A percentile compares a stretch with the other conserved stretches of the same genome.
phyloP scores from a whole-genome alignment of 2,329 filamentous ascomycete genomes.

The Lecanoromycetidae sp. region DNA sequence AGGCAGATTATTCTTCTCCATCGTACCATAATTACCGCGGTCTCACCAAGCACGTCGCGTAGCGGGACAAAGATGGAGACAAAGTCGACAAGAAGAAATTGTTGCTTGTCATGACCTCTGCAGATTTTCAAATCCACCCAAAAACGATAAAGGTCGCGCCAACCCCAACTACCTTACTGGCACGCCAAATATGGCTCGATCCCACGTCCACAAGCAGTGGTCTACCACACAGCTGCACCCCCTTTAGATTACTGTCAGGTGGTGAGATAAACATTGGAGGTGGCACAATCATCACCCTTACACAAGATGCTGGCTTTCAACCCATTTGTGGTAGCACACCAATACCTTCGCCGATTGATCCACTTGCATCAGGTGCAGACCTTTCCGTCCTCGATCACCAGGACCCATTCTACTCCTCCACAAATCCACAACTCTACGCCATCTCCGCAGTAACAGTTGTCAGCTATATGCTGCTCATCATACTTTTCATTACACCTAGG shows the following conservation, averaged over 20 bases:
- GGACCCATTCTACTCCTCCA: slow-evolving; percentile 88
- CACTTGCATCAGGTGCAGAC: slow-evolving; percentile 27
- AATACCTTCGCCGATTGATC: slow-evolving; percentile 12
- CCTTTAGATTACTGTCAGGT: slow-evolving; percentile 48
- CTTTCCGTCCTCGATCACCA: slow-evolving; percentile 51
- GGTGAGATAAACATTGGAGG: slow-evolving; percentile 36
- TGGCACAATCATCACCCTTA: slow-evolving; percentile 33
- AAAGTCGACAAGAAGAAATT: slow-evolving; percentile 14
- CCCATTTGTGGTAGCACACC: slow-evolving; percentile 30
- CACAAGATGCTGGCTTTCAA: slow-evolving; percentile 38
- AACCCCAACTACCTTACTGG: not conserved
- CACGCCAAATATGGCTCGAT: slow-evolving; percentile 18
- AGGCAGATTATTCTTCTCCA: too few relatives aligned
- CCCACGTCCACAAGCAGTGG: slow-evolving; percentile 26
- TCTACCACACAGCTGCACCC: slow-evolving; percentile 43
- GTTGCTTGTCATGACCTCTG: not conserved
- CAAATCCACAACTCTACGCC: slow-evolving; percentile 84
- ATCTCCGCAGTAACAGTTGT: slow-evolving; percentile 84
- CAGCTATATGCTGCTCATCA: slow-evolving; percentile 82
- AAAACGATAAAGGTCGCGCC: not conserved
- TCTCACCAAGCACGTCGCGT: slow-evolving; percentile 15
- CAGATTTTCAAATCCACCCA: not conserved
- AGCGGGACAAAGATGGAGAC: slow-evolving; percentile 13
- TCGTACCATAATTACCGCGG: too few relatives aligned
- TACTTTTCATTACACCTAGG: slow-evolving; percentile 87